These are phyloP conservation scores for Talaromyces borbonicus DNA, from an alignment of 495 filamentous ascomycete genomes.

Conservation along the genomic window DNA sequence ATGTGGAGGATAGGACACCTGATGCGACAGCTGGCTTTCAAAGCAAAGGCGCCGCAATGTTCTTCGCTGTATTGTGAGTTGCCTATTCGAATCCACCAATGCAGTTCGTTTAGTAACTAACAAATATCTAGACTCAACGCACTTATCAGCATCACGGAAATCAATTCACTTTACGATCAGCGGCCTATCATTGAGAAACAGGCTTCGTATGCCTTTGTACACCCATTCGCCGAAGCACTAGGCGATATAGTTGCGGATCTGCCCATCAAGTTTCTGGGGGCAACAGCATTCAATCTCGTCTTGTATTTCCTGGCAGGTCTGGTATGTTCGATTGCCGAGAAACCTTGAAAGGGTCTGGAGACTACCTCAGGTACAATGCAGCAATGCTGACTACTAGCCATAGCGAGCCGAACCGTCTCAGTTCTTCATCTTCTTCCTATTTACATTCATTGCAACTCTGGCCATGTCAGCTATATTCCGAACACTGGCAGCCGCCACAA, in stretches of 20 bases:
- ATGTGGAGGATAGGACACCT: conserved; percentile 24
- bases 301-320: conserved; percentile 47
- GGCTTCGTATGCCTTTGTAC: conserved; percentile 47
- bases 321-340: not conserved
- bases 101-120: not conserved
- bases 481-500: conserved; percentile 32
- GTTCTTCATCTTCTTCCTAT: conserved; percentile 52
- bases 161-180: conserved; percentile 44
- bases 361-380: too few relatives aligned
- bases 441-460: conserved; percentile 39
- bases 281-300: conserved; percentile 37
- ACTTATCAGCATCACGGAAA: conserved; percentile 41
- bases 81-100: not conserved
- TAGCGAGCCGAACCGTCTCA: conserved; percentile 20
- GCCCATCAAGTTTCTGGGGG: conserved; percentile 36
- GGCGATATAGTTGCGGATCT: conserved; percentile 46
- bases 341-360: too few relatives aligned
- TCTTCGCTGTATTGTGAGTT: conserved; percentile 65
- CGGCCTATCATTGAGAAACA: conserved; percentile 55
- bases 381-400: not conserved
- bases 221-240: conserved; percentile 45
- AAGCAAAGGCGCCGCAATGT: conserved; percentile 71
- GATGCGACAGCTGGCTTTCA: conserved; percentile 58
- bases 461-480: conserved; percentile 43
- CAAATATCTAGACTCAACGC: conserved; percentile 39